Evolutionary conservation across 2,329 filamentous ascomycete genomes (phyloP).

Genomic region (Bisporella sp.): DNA sequence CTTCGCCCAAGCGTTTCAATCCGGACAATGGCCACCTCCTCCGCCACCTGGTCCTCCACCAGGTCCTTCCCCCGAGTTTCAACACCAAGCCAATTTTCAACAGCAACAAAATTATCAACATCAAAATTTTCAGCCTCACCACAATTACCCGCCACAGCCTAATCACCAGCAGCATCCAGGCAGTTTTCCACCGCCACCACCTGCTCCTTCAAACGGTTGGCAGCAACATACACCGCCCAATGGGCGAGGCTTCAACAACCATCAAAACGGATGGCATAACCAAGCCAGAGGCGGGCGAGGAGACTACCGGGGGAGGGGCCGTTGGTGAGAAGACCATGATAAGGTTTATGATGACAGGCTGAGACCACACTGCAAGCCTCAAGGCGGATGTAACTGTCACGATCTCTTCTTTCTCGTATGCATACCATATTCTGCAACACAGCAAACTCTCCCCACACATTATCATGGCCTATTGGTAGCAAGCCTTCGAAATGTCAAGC

Average conservation of each 20-base stretch:
- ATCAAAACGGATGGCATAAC: conserved; percentile 19
- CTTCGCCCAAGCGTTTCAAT: not conserved
- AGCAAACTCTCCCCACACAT: no score
- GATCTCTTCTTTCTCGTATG: no score
- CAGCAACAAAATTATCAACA: not conserved
- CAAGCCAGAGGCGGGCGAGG: conserved; percentile 20
- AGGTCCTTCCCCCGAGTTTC: not conserved
- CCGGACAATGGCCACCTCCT: conserved; percentile 13
- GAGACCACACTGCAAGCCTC: not conserved
- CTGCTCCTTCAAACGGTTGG: conserved; percentile 15
- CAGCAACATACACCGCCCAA: conserved; percentile 10
- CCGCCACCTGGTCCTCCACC: conserved; percentile 18
- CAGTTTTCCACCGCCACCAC: conserved; percentile 11
- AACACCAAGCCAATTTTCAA: not conserved
- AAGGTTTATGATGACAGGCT: not conserved
- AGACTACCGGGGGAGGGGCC: conserved; percentile 21
- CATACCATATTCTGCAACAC: no score
- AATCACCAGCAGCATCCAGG: conserved; percentile 12
- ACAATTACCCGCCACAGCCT: not conserved
- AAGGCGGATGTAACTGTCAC: no score
- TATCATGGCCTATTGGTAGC: no score
- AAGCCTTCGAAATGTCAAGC: no score
- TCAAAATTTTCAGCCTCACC: conserved; percentile 8
- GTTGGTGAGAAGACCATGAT: conserved; percentile 7
- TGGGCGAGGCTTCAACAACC: conserved; percentile 18